Evolutionary conservation across 2,329 filamentous ascomycete genomes (phyloP), one percentile per base, ranked within the genome.

Genomic region (Geosmithia flava): DNA sequence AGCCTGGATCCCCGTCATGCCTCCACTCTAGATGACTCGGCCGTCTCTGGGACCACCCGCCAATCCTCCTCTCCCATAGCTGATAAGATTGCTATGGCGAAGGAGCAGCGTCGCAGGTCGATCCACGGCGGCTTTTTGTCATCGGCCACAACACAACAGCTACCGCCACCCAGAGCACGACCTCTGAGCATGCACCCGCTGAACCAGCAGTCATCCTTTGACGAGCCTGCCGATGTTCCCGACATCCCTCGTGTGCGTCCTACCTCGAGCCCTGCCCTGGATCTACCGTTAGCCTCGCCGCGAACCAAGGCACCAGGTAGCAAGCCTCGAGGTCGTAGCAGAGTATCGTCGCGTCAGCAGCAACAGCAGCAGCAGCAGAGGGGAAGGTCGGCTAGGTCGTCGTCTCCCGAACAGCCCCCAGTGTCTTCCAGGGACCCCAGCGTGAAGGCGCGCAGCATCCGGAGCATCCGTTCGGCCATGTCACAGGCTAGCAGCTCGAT

Each of bases 141-240:
- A 11, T 13, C 44, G n/a, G 17, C 11, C 23, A 3, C 44, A 11
- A 40, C 33, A 7, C 33, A 37, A 11, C 33, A 37, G 33, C 15
- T 11, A 37, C 33, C 33, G 43, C 30, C n/a, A n/a, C n/a, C 40
- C 15, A 50, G 23, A n/a, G n/a, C 23, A 11, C 41, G 49, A 8
- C 49, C 49, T 17, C 10, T 48, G 30, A 50, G 49, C 43, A 45
- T 50, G 49, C 49, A 50, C 39, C 46, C 49, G 15, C 33, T 37
- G 33, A 37, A 3, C 33, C 10, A 13, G 33, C 33, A 20, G 37
- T 29, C 7, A 17, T 47, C 15, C 19, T 16, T 33, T 13, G 46
- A 23, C 13, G 20, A 43, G 7, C 17, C 44, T 11, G 48, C 44
- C 11, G 16, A 39, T 7, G 19, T 40, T 10, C 48, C 48, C 15